These are phyloP conservation scores for Echeveria elegans DNA, from an alignment of 164 flowering plant genomes.

Conservation along the genomic window DNA sequence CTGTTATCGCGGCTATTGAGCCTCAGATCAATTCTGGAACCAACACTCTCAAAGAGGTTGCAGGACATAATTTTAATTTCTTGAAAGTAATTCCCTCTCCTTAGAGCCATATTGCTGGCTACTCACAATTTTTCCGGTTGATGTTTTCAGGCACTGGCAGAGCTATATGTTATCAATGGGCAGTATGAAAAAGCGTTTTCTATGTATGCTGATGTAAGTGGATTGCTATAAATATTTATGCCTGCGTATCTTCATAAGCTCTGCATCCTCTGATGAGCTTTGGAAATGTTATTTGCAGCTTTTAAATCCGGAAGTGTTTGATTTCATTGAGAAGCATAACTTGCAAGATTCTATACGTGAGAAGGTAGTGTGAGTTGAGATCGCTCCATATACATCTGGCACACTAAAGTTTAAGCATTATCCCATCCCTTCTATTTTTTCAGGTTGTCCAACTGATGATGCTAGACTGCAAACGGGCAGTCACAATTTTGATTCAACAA, in stretches of 20 bases:
- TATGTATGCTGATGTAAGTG: slow-evolving; percentile 94
- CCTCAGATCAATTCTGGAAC: slow-evolving; percentile 92
- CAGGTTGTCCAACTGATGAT: slow-evolving; percentile 88
- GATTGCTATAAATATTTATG: background rate
- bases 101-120: background rate
- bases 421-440: background rate
- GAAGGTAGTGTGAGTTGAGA: slow-evolving; percentile 41
- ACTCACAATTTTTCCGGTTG: background rate
- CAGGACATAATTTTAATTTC: background rate
- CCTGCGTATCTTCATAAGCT: background rate
- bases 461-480: slow-evolving; percentile 79
- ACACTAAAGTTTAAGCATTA: background rate
- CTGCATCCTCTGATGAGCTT: background rate
- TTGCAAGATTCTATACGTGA: slow-evolving; percentile 76
- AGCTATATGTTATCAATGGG: slow-evolving; percentile 73
- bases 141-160: slow-evolving; percentile 76
- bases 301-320: slow-evolving; percentile 78
- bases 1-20: slow-evolving; percentile 87
- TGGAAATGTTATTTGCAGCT: slow-evolving; percentile 36
- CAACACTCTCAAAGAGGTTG: slow-evolving; percentile 83
- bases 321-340: slow-evolving; percentile 78
- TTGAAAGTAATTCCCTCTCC: background rate
- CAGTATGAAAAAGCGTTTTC: slow-evolving; percentile 84
- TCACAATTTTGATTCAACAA: slow-evolving; percentile 64
- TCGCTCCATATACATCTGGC: background rate